These are phyloP conservation scores for Mimosa pudica DNA, from an alignment of 306 rosid species.

Conservation along the genomic window DNA sequence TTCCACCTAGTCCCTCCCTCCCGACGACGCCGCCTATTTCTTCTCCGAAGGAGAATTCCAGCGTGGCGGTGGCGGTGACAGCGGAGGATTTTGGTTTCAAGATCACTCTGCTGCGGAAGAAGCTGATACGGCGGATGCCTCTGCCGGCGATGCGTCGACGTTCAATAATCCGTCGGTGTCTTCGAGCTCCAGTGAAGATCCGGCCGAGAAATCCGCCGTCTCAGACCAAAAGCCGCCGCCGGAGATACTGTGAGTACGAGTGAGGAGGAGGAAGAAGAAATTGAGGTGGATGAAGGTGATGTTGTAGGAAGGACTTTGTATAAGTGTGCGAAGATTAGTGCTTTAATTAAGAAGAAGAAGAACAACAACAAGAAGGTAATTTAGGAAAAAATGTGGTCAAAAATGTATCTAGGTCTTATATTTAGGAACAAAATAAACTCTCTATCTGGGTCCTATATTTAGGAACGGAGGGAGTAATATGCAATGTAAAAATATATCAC, in stretches of 20 bases:
- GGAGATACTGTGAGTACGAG: slow-evolving; percentile 89
- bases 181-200: slow-evolving; percentile 87
- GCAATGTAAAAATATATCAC: too few relatives aligned
- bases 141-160: slow-evolving; percentile 15
- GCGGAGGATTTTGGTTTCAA: slow-evolving; percentile 25
- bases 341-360: too few relatives aligned
- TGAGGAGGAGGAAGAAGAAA: too few relatives aligned
- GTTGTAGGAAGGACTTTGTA: too few relatives aligned
- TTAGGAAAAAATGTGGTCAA: too few relatives aligned
- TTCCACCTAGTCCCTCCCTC: slow-evolving; percentile 55
- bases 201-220: slow-evolving; percentile 65
- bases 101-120: slow-evolving; percentile 45
- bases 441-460: too few relatives aligned
- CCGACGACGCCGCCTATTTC: slow-evolving; percentile 43
- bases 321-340: too few relatives aligned
- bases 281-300: too few relatives aligned
- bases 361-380: too few relatives aligned
- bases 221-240: slow-evolving; percentile 67
- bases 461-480: too few relatives aligned
- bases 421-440: too few relatives aligned
- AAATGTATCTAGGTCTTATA: too few relatives aligned
- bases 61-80: neutral
- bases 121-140: neutral
- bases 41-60: slow-evolving; percentile 39
- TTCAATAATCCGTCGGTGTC: slow-evolving; percentile 73